Base-by-base conservation (phyloP, 306 rosid genomes). In the Hippophae rhamnoides region DNA sequence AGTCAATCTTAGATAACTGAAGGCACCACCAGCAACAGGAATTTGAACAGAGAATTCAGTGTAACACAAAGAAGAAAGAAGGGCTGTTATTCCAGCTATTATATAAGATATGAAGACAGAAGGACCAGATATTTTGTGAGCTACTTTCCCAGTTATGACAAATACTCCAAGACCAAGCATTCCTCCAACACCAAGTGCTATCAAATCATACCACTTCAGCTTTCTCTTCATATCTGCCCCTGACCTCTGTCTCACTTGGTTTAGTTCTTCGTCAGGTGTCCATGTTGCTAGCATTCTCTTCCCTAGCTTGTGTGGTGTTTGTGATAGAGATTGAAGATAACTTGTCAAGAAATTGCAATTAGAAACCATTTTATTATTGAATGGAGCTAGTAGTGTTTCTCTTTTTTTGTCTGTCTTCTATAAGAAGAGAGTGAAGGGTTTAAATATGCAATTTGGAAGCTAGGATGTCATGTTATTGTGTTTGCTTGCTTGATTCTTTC, bases 81-180 rank as follows among this genome's bases (percentile, higher is more conserved):
- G 92, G 13, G 98, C 96, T 12, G 95, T 82, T 54, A 90, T 74
- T 38, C 95, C 98, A 0, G 98, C 98, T 27, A 90, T 67, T 79
- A 85, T 79, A 54, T 87, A 90, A 4, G 98, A 90, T 4, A 90
- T 67, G 75, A 90, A 87, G 51, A 90, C 95, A 0, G 95, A 75
- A 61, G 98, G 84, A 46, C 98, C 98, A 56, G 98, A 71, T n/a
- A 62, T 62, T 0, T 70, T 54, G 51, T 41, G 75, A 26, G 96
- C 89, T 10, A 80, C 98, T 45, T 69, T 14, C 3, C 98, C 98
- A 10, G 98, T 90, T n/a, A 96, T 87, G 65, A 87, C 86, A 52
- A 90, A 90, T 18, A 90, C 98, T 8, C 98, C 98, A 51, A 78
- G 95, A 26, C 98, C 98, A 56, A 90, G 96, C 98, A 87, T 90